Evolutionary conservation across 1,284 basidiomycete genomes (phyloP), one percentile per base, ranked within the genome.

Genomic region (Cystobasidiaceae sp.): DNA sequence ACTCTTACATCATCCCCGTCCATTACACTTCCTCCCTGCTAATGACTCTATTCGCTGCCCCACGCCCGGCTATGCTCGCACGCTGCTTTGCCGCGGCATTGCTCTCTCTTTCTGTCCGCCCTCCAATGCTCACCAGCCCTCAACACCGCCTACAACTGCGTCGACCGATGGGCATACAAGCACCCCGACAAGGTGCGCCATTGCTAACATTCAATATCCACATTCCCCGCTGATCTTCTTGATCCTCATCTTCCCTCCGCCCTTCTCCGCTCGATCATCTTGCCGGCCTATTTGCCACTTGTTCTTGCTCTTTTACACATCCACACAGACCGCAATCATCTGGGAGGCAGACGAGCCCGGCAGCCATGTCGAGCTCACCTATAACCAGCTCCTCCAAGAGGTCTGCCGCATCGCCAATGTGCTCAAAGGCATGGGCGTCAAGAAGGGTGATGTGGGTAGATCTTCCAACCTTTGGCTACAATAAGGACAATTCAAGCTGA

Each of bases 271-370:
- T 30, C 19, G 21, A 17, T 33, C 28, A 41, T 23, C 23, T 39
- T 97, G 93, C 43, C 28, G 17, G 6, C 13, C 27, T 32, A 15
- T 37, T 6, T 19, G 39, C 15, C 15, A 41, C 34, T 34, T 39
- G 17, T 17, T 32, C 5, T 19, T 33, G 19, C n/a, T 55, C 33
- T 17, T 15, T 1, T 23, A 15, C n/a, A n/a, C 28, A 17, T 8
- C 67, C 84, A 30, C 54, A 4, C 66, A 80, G 88, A 85, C 87
- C 25, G 94, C 94, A 50, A 96, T 98, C 80, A 94, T 98, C 79
- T 98, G 94, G 81, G 94, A 98, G 78, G 93, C 92, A 3, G 96
- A 98, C 74, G 94, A 97, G 78, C 90, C 93, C 1, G 85, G 83
- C 63, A 83, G 92, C 69, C 88, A 90, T 63, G 78, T 84, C 68